Percentiles rank a stretch among this genome's conserved stretches.
These are phyloP conservation scores for Neonectria faginata DNA, from an alignment of 2,329 filamentous ascomycete species.

Conservation along the genomic window DNA sequence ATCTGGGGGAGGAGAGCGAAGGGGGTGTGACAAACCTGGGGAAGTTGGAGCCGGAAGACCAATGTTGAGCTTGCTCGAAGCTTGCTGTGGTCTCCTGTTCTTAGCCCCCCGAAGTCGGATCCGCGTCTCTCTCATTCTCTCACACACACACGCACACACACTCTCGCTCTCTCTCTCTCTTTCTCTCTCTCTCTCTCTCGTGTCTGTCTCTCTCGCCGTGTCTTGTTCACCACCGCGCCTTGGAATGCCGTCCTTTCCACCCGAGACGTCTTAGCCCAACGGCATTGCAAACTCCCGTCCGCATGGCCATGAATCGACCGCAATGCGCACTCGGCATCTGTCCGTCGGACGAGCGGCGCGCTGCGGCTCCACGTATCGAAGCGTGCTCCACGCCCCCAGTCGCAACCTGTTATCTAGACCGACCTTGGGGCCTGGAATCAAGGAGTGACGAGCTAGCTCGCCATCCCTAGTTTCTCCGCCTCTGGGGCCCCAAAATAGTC, in stretches of 20 bases:
- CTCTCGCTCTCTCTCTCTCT: slow-evolving; percentile 12
- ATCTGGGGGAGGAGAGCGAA: slow-evolving; percentile 9
- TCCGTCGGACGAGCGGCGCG: slow-evolving; percentile 42
- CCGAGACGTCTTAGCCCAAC: slow-evolving; percentile 13
- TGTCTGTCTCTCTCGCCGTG: slow-evolving; percentile 2
- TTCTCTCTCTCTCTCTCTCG: slow-evolving; percentile 14
- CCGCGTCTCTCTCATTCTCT: slow-evolving; percentile 21
- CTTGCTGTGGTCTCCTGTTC: neutral
- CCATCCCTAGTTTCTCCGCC: slow-evolving; percentile 19
- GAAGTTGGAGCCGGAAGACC: neutral
- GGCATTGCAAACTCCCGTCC: slow-evolving; percentile 12
- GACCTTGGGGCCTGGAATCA: slow-evolving; percentile 13
- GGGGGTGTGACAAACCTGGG: slow-evolving; percentile 18
- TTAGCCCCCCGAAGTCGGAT: slow-evolving; percentile 33
- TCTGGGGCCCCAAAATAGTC: slow-evolving; percentile 9
- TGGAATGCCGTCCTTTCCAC: slow-evolving; percentile 29
- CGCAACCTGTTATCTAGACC: slow-evolving; percentile 32
- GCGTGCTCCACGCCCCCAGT: slow-evolving; percentile 31
- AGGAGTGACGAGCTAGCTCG: slow-evolving; percentile 20
- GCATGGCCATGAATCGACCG: slow-evolving; percentile 15
- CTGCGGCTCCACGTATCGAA: slow-evolving; percentile 33
- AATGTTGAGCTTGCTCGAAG: neutral
- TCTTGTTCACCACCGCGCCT: slow-evolving; percentile 17
- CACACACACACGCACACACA: too few relatives aligned
- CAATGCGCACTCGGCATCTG: slow-evolving; percentile 36